Evolutionary conservation across 2,329 filamentous ascomycete genomes (phyloP).

Genomic region (Zelopaecilomyces penicillatus): DNA sequence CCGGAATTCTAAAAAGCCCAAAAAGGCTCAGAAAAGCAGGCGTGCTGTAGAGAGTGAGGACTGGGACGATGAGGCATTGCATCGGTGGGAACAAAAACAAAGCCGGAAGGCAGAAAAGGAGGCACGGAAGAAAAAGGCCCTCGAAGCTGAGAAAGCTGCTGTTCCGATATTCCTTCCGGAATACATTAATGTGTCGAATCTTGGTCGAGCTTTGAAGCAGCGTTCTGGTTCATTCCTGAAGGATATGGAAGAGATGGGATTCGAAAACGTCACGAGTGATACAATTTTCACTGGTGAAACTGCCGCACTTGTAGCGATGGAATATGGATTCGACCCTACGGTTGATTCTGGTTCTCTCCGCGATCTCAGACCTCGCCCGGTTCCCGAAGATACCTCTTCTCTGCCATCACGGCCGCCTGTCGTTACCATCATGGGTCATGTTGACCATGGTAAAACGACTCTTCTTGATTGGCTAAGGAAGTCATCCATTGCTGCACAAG

Average conservation of each 20-base stretch:
- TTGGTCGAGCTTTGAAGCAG: conserved; percentile 68
- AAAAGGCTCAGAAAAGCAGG: conserved; percentile 13
- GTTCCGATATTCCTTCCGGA: conserved; percentile 71
- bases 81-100: conserved; percentile 30
- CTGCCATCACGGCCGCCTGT: conserved; percentile 78
- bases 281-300: conserved; percentile 87
- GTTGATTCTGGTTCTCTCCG: conserved; percentile 56
- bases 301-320: conserved; percentile 79
- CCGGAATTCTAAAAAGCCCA: conserved; percentile 18
- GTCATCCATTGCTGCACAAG: conserved; percentile 80
- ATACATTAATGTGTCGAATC: conserved; percentile 78
- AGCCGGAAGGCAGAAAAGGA: conserved; percentile 35
- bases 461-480: conserved; percentile 89
- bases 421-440: conserved; percentile 98
- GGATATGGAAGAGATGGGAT: conserved; percentile 78
- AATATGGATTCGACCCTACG: conserved; percentile 85
- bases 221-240: conserved; percentile 61
- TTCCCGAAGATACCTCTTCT: conserved; percentile 55
- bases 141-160: conserved; percentile 36
- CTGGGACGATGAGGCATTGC: conserved; percentile 30
- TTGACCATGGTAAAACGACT: conserved; percentile 97
- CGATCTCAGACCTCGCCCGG: conserved; percentile 65
- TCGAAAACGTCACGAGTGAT: conserved; percentile 73
- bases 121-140: conserved; percentile 30
- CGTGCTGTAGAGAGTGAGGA: conserved; percentile 22